Base-by-base conservation (phyloP, 208 protist species). In the Vickermania spadyakhi region DNA sequence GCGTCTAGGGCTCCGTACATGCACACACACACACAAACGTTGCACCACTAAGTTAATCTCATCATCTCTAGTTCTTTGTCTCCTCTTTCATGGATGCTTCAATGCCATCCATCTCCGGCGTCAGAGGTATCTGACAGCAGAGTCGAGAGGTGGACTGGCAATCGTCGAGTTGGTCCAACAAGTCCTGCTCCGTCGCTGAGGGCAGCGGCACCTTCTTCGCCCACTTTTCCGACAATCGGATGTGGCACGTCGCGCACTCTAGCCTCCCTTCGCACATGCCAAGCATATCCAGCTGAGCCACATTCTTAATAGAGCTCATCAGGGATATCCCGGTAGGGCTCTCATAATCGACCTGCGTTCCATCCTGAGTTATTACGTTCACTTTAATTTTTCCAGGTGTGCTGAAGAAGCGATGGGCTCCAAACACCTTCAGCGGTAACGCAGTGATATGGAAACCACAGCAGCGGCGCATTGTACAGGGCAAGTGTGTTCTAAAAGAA, bases 211-310 rank as follows among this genome's bases (percentile, higher is more conserved):
- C 57, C 26, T 73, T 75, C 42, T 94, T 69, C 52, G 72, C 96
- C 51, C 59, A 31, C 29, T 74, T 68, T 51, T 65, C 31, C 30
- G 86, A 64, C 22, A 97, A 31, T 42, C 88, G 73, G 21, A 94
- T 78, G 54, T 96, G 91, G 66, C 91, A 97, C 5, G 91, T 97
- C 18, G 77, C 85, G 52, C 91, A 97, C 28, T 89, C 91, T 21
- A 86, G 61, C 18, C 77, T 87, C 3, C 70, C 71, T 25, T 93
- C 86, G 66, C 89, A 95, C 18, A 96, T 60, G 58, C 89, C 84
- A 7, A 45, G 7, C 36, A 45, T 45, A 18, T 45, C 36, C 7
- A 45, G 36, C 36, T 45, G 7, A 7, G 36, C 36, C 11, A 75
- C 68, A 11, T 81, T 78, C 23, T 97, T 89, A 36, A 94, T 81